A percentile compares a stretch with the other conserved stretches of the same genome.
Conservation (phyloP, 495 filamentous ascomycete genomes). For the Daldinia loculata region DNA sequence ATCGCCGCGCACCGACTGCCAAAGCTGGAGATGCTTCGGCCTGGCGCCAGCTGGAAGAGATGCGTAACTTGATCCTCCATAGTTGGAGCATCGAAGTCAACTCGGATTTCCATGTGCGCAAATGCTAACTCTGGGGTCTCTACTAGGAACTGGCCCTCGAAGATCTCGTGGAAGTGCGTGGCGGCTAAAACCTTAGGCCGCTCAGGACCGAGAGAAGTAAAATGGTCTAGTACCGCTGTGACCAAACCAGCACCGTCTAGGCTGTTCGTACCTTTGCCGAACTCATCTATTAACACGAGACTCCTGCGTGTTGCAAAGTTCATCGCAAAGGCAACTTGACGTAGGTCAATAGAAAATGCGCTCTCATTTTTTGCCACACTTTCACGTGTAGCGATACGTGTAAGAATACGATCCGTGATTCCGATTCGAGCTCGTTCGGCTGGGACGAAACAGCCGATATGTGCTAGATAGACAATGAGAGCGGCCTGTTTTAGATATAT, state of each 20-base stretch:
- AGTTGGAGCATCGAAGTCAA: slow-evolving; percentile 67
- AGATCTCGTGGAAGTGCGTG: slow-evolving; percentile 96
- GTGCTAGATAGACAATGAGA: slow-evolving; percentile 92
- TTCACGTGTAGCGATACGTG: slow-evolving; percentile 85
- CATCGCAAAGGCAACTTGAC: slow-evolving; percentile 82
- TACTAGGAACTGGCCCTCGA: slow-evolving; percentile 74
- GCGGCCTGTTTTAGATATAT: slow-evolving; percentile 96
- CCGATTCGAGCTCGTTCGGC: slow-evolving; percentile 82
- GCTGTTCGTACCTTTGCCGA: slow-evolving; percentile 91
- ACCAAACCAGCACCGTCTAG: slow-evolving; percentile 88
- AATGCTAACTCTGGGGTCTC: slow-evolving; percentile 68
- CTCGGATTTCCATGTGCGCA: slow-evolving; percentile 87
- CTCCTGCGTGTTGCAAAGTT: slow-evolving; percentile 80
- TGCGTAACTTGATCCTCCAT: slow-evolving; percentile 83
- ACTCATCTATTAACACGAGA: slow-evolving; percentile 90
- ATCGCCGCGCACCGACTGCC: slow-evolving; percentile 85
- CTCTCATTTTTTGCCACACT: slow-evolving; percentile 86
- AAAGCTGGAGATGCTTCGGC: slow-evolving; percentile 82
- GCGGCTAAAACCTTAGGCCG: slow-evolving; percentile 84
- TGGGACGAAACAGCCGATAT: slow-evolving; percentile 92
- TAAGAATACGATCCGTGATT: slow-evolving; percentile 91
- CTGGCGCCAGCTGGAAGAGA: slow-evolving; percentile 76
- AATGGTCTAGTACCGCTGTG: slow-evolving; percentile 79
- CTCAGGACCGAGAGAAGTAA: slow-evolving; percentile 67
- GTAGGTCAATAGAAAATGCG: slow-evolving; percentile 92